A percentile compares a stretch with the other conserved stretches of the same genome.
Conservation (phyloP, 345 rosid species). For the Bretschneidera sinensis region DNA sequence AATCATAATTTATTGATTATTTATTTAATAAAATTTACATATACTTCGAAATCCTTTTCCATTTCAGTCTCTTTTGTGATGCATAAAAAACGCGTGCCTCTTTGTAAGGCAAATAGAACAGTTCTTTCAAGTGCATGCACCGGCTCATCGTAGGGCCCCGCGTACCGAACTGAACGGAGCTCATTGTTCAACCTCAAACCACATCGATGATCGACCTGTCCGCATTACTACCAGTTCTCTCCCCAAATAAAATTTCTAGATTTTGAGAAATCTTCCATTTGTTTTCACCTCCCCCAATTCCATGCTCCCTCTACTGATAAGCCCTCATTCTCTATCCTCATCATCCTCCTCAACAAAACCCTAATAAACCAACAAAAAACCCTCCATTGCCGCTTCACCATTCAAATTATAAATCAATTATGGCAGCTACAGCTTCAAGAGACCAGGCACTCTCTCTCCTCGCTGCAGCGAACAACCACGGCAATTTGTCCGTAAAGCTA, state of each 20-base stretch:
- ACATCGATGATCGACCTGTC: not conserved
- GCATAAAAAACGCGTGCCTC: no score
- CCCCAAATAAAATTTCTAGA: not conserved
- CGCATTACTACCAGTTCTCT: not conserved
- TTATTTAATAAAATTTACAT: no score
- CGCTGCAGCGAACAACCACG: conserved; percentile 69
- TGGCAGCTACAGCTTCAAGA: conserved; percentile 41
- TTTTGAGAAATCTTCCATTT: not conserved
- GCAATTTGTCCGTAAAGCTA: conserved; percentile 83
- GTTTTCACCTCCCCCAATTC: not conserved
- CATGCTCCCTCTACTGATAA: not conserved
- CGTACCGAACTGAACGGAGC: no score
- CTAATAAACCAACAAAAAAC: not conserved
- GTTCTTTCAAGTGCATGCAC: not conserved
- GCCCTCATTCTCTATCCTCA: not conserved
- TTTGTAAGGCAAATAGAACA: not conserved
- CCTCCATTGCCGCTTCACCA: conserved; percentile 1
- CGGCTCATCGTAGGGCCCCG: no score
- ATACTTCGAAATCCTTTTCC: no score
- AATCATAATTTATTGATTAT: no score
- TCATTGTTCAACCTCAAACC: not conserved
- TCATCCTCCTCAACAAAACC: not conserved
- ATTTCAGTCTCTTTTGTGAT: no score
- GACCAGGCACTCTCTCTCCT: conserved; percentile 78
- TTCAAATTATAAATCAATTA: conserved; percentile 16